Conservation (phyloP, 164 flowering plant species). For the Litsea cubeba region DNA sequence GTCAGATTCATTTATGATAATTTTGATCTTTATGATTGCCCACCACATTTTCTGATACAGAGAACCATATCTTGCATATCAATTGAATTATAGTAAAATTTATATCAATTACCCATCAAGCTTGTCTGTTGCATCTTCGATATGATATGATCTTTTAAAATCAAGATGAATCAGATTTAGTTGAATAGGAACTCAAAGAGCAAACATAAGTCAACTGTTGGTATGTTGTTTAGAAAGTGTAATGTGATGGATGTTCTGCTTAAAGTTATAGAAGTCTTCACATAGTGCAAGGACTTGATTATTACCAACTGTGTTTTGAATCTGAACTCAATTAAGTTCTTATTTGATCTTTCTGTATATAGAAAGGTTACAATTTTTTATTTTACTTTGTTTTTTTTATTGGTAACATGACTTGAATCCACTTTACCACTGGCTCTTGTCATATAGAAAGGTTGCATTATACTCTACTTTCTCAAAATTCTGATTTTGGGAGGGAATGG, state of each 20-base stretch:
- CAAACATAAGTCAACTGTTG: neutral
- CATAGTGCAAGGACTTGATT: too few species aligned
- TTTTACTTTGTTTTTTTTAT: too few species aligned
- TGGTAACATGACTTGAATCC: too few species aligned
- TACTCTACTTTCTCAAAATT: too few species aligned
- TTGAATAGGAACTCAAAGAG: neutral
- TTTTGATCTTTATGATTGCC: neutral
- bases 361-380: too few species aligned
- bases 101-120: neutral
- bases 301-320: too few species aligned
- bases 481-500: too few species aligned
- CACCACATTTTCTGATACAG: neutral
- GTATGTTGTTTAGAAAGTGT: neutral
- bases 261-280: too few species aligned
- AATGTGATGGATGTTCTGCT: neutral
- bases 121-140: neutral
- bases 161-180: neutral
- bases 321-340: too few species aligned
- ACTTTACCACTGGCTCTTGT: too few species aligned
- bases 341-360: too few species aligned
- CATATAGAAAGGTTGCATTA: too few species aligned
- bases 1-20: constrained; percentile 27
- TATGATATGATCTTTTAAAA: neutral
- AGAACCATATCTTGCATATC: neutral
- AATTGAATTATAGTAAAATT: neutral